Conservation (phyloP, 768 basidiomycete species). For the Serendipita vermifera region DNA sequence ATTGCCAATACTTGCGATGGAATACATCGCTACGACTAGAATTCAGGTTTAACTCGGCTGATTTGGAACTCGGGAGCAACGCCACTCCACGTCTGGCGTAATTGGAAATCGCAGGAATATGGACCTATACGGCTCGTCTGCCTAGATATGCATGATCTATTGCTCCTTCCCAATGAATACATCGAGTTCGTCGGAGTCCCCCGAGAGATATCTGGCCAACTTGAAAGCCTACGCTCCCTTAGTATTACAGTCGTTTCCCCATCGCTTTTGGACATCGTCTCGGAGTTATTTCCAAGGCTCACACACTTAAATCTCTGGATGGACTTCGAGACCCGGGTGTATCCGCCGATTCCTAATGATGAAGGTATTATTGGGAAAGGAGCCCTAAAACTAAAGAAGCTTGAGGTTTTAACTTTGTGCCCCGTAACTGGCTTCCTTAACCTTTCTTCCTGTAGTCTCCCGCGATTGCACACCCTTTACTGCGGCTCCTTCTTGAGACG, state of each 20-base stretch:
- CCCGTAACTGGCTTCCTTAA: neutral
- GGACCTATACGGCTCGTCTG: neutral
- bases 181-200: too few species aligned
- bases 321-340: neutral
- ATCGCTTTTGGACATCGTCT: neutral
- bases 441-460: neutral
- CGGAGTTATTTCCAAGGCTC: neutral
- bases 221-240: neutral
- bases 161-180: too few species aligned
- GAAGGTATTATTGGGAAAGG: too few species aligned
- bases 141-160: neutral
- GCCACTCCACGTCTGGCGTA: too few species aligned
- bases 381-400: neutral
- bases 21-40: too few species aligned
- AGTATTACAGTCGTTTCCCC: neutral
- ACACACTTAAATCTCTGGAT: too few species aligned
- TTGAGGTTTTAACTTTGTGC: neutral
- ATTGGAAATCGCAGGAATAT: too few species aligned
- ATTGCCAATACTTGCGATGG: too few species aligned
- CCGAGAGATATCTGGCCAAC: neutral
- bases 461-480: neutral
- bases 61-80: too few species aligned
- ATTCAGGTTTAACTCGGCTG: too few species aligned
- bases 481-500: neutral
- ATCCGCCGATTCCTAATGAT: too few species aligned